These are phyloP conservation scores for Russula sp. DNA, from an alignment of 768 basidiomycete genomes.

Conservation along the genomic window DNA sequence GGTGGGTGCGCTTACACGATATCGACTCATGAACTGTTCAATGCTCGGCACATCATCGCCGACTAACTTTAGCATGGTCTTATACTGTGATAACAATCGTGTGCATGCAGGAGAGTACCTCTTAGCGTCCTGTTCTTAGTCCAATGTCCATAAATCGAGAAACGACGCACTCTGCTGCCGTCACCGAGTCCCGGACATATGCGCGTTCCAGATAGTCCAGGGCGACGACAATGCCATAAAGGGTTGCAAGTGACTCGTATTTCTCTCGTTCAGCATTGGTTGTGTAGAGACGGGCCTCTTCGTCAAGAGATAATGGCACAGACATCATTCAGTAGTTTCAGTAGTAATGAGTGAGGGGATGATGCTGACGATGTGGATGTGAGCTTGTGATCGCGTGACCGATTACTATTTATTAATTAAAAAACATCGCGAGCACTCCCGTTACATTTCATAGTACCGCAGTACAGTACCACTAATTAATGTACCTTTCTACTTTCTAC, in stretches of 20 bases:
- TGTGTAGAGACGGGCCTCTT: conserved; percentile 84
- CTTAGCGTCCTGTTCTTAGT: conserved; percentile 32
- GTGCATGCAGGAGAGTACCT: conserved; percentile 98
- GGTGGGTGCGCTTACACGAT: conserved; percentile 36
- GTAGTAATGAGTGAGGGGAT: not conserved
- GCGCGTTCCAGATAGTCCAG: conserved; percentile 94
- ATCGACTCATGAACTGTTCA: conserved; percentile 87
- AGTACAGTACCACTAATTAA: too few species aligned
- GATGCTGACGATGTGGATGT: too few species aligned
- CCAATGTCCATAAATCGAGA: conserved; percentile 22
- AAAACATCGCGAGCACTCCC: too few species aligned
- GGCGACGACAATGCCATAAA: conserved; percentile 87
- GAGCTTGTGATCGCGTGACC: not conserved
- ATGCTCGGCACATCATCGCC: conserved; percentile 79
- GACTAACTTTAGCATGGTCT: conserved; percentile 94
- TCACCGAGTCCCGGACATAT: conserved; percentile 89
- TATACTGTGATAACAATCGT: conserved; percentile 90
- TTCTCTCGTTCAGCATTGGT: conserved; percentile 87
- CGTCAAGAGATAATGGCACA: conserved; percentile 58
- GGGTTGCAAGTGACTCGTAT: conserved; percentile 78
- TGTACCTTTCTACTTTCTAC: too few species aligned
- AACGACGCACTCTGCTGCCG: conserved; percentile 74
- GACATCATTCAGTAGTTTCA: conserved; percentile 26
- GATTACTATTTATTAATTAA: too few species aligned
- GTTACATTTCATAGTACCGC: too few species aligned